A percentile compares a stretch with the other conserved stretches of the same genome.
Conservation (phyloP, 176 grass and related monocot genomes). For the Oryza officinalis region DNA sequence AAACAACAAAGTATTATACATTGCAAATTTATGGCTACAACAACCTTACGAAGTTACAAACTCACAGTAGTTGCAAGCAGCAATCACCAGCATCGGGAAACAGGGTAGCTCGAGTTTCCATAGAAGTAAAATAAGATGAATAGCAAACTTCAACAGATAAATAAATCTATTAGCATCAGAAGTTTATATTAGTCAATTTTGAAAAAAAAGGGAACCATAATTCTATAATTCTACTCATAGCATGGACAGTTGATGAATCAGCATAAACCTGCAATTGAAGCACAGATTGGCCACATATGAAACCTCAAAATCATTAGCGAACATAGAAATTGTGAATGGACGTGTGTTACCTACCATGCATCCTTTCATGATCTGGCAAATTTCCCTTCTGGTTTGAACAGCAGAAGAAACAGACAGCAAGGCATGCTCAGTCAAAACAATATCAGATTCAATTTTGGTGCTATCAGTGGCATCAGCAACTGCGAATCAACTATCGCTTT, state of each 20-base stretch:
- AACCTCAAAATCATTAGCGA: neutral
- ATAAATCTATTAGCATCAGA: too few species aligned
- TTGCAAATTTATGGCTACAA: neutral
- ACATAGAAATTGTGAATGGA: neutral
- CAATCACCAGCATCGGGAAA: too few species aligned
- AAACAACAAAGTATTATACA: neutral
- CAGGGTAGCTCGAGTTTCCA: too few species aligned
- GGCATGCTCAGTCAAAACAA: constrained; percentile 8
- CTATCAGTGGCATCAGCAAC: constrained; percentile 25
- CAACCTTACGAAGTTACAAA: too few species aligned
- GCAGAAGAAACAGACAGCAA: neutral
- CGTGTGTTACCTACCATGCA: constrained; percentile 2
- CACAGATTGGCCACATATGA: neutral
- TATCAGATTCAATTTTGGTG: constrained; percentile 34
- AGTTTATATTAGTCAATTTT: too few species aligned
- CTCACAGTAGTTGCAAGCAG: too few species aligned
- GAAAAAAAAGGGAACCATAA: too few species aligned
- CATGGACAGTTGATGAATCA: constrained; percentile 28
- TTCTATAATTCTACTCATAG: neutral
- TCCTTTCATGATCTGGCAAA: constrained; percentile 24
- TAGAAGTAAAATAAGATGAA: too few species aligned
- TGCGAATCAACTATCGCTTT: constrained; percentile 24
- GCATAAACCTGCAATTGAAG: constrained; percentile 6
- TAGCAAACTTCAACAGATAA: too few species aligned
- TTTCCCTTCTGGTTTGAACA: constrained; percentile 10